A percentile compares a stretch with the other conserved stretches of the same genome.
Conservation (phyloP, 2,329 filamentous ascomycete species). For the Lojkania enalia region DNA sequence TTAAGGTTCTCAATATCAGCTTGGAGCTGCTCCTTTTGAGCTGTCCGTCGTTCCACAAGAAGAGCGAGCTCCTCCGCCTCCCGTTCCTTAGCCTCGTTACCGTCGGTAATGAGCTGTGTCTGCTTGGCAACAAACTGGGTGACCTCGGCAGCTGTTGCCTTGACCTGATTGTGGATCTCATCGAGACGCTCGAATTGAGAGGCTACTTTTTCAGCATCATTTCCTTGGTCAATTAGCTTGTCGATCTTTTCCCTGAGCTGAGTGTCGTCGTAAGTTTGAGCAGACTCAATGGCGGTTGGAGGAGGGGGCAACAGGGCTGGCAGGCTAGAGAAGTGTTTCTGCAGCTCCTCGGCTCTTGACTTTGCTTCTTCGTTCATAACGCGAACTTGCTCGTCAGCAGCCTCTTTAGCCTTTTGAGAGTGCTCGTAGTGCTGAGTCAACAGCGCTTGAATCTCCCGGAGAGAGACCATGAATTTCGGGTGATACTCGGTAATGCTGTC, state of each 20-base stretch:
- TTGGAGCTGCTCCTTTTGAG: slow-evolving; percentile 65
- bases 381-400: slow-evolving; percentile 48
- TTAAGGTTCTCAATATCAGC: slow-evolving; percentile 51
- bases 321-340: slow-evolving; percentile 45
- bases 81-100: slow-evolving; percentile 77
- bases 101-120: slow-evolving; percentile 72
- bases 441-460: slow-evolving; percentile 82
- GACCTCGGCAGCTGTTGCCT: slow-evolving; percentile 80
- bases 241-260: slow-evolving; percentile 60
- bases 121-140: slow-evolving; percentile 79
- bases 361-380: slow-evolving; percentile 50
- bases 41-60: slow-evolving; percentile 74
- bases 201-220: slow-evolving; percentile 69
- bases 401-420: slow-evolving; percentile 63
- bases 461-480: slow-evolving; percentile 82
- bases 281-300: slow-evolving; percentile 30
- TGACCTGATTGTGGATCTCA: slow-evolving; percentile 84
- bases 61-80: slow-evolving; percentile 78
- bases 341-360: slow-evolving; percentile 48
- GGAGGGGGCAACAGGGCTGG: slow-evolving; percentile 52
- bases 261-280: slow-evolving; percentile 56
- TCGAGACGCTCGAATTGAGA: slow-evolving; percentile 81
- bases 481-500: slow-evolving; percentile 80
- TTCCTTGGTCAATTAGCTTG: slow-evolving; percentile 60
- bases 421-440: slow-evolving; percentile 89